These are phyloP conservation scores for Aspergillus indologenus DNA, from an alignment of 495 filamentous ascomycete genomes.

Conservation along the genomic window DNA sequence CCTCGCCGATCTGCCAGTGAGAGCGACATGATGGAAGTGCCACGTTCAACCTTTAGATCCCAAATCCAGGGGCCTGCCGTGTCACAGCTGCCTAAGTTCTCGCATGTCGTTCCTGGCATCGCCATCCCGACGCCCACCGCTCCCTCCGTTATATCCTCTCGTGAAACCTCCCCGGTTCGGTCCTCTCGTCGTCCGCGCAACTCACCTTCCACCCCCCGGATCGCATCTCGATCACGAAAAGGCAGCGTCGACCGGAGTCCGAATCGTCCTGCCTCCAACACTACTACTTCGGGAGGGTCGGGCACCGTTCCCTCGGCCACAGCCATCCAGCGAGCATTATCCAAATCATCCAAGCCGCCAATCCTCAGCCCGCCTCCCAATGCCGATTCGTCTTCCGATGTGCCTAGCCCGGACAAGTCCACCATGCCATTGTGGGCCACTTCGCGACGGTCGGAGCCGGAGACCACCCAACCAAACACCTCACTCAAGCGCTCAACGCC, in stretches of 20 bases:
- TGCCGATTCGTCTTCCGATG: conserved; percentile 55
- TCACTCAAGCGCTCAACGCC: conserved; percentile 40
- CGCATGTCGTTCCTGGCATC: conserved; percentile 30
- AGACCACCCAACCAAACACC: conserved; percentile 39
- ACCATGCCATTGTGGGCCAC: conserved; percentile 62
- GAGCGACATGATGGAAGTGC: conserved; percentile 31
- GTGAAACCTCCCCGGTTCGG: conserved; percentile 48
- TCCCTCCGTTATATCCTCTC: conserved; percentile 48
- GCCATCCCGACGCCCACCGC: conserved; percentile 36
- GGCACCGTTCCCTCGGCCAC: conserved; percentile 53
- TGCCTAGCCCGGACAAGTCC: conserved; percentile 60
- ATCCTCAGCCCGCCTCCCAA: conserved; percentile 50
- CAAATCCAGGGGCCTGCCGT: conserved; percentile 27
- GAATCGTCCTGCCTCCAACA: conserved; percentile 47
- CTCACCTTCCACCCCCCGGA: conserved; percentile 28
- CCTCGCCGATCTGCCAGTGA: conserved; percentile 31
- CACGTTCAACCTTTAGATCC: conserved; percentile 31
- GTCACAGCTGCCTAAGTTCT: conserved; percentile 39
- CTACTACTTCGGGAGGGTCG: conserved; percentile 35
- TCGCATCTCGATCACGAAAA: conserved; percentile 60
- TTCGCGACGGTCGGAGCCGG: conserved; percentile 37
- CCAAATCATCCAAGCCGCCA: conserved; percentile 57
- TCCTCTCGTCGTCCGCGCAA: conserved; percentile 34
- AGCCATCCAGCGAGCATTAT: conserved; percentile 61
- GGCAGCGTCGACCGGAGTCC: conserved; percentile 69